Evolutionary conservation across 768 basidiomycete genomes (phyloP).

Genomic region (Peribolospora baueri): DNA sequence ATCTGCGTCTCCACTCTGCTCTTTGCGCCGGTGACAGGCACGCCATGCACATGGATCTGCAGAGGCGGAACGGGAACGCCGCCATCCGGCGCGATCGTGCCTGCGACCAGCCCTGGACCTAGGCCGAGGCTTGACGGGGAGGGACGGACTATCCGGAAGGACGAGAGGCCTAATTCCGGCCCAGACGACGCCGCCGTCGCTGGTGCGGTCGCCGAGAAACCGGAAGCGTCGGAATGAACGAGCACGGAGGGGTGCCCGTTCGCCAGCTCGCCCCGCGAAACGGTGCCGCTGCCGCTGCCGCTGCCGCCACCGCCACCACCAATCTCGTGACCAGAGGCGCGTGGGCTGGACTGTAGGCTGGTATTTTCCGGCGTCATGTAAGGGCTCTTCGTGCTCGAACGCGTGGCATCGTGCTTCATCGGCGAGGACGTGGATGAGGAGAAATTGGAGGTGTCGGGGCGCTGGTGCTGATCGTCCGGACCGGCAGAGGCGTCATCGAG

Average conservation of each 20-base stretch:
- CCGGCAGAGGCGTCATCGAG: neutral
- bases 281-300: too few relatives aligned
- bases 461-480: too few relatives aligned
- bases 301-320: too few relatives aligned
- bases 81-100: neutral
- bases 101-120: neutral
- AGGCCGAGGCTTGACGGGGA: neutral
- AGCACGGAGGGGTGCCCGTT: neutral
- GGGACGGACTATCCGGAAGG: neutral
- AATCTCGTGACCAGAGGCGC: too few relatives aligned
- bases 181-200: too few relatives aligned
- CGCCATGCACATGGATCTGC: conserved; percentile 56
- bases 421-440: neutral
- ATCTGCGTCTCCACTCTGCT: conserved; percentile 90
- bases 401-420: neutral
- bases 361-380: too few relatives aligned
- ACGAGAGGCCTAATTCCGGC: too few relatives aligned
- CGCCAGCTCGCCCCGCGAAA: too few relatives aligned
- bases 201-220: too few relatives aligned
- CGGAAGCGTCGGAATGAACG: neutral
- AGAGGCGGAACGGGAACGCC: conserved; percentile 26
- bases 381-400: neutral
- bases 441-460: neutral
- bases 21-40: conserved; percentile 62
- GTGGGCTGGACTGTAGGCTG: too few relatives aligned